phyloP scores from a whole-genome alignment of 176 grass and related monocot species.

The Musa beccarii region DNA sequence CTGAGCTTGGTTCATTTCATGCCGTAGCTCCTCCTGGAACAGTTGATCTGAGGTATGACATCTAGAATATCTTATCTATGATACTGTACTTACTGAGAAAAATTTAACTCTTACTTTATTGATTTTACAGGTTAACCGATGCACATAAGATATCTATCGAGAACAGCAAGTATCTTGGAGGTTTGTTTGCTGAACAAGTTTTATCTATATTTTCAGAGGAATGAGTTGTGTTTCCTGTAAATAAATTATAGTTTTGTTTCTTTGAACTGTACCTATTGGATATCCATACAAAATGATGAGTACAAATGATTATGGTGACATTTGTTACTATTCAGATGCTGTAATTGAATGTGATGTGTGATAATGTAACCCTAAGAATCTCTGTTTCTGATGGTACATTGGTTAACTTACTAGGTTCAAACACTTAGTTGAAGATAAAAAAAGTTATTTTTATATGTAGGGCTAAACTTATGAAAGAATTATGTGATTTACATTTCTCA shows the following conservation, averaged over 20 bases:
- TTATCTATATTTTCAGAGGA: background rate
- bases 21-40: constrained; percentile 85
- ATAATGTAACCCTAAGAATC: background rate
- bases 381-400: background rate
- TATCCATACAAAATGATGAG: background rate
- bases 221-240: background rate
- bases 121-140: constrained; percentile 54
- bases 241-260: background rate
- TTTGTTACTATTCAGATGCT: background rate
- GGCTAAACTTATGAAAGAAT: background rate
- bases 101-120: background rate
- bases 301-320: background rate
- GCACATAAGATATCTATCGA: constrained; percentile 93
- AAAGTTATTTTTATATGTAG: background rate
- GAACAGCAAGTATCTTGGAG: constrained; percentile 99
- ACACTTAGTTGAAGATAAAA: background rate
- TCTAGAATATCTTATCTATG: constrained; percentile 22
- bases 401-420: background rate
- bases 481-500: background rate
- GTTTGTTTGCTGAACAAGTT: constrained; percentile 26
- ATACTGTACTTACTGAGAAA: background rate
- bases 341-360: background rate
- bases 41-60: constrained; percentile 65
- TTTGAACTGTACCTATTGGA: background rate
- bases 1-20: constrained; percentile 96